phyloP scores from a whole-genome alignment of 768 basidiomycete species.

The Thelephora aurantiotincta region DNA sequence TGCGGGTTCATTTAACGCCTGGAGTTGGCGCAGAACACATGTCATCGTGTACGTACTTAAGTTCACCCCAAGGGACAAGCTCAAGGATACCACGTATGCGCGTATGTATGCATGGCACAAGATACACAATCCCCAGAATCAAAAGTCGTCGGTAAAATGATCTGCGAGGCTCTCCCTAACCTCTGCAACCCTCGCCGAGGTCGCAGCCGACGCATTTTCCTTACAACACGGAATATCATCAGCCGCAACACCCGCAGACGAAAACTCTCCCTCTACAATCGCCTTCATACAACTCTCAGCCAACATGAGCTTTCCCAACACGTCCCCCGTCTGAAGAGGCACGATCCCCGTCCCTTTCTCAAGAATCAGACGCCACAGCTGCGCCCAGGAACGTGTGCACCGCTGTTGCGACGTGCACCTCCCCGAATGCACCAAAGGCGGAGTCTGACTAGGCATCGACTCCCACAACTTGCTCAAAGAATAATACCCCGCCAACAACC shows the following conservation, averaged over 20 bases:
- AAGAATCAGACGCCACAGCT: conserved; percentile 29
- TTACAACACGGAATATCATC: conserved; percentile 33
- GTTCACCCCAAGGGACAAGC: too few relatives aligned
- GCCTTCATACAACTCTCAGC: conserved; percentile 34
- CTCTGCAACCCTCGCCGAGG: conserved; percentile 29
- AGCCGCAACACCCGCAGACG: conserved; percentile 19
- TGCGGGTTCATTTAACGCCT: too few relatives aligned
- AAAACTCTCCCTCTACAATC: conserved; percentile 28
- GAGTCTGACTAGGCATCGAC: conserved; percentile 26
- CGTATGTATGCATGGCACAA: too few relatives aligned
- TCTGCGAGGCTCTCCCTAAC: conserved; percentile 32
- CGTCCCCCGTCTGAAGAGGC: conserved; percentile 28
- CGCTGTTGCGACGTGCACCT: conserved; percentile 26
- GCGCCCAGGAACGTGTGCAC: conserved; percentile 31
- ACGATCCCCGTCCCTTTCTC: conserved; percentile 24
- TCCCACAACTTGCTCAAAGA: conserved; percentile 31
- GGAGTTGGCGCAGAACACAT: too few relatives aligned
- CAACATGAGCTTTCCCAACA: conserved; percentile 30
- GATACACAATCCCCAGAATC: conserved; percentile 1
- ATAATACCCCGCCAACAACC: conserved; percentile 39
- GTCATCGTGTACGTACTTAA: too few relatives aligned
- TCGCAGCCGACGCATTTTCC: conserved; percentile 26
- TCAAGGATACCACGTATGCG: too few relatives aligned
- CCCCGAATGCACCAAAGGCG: conserved; percentile 25
- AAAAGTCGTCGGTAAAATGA: conserved; percentile 29